Evolutionary conservation across 2,329 filamentous ascomycete species (phyloP).

Genomic region (Pseudogymnoascus sp.): DNA sequence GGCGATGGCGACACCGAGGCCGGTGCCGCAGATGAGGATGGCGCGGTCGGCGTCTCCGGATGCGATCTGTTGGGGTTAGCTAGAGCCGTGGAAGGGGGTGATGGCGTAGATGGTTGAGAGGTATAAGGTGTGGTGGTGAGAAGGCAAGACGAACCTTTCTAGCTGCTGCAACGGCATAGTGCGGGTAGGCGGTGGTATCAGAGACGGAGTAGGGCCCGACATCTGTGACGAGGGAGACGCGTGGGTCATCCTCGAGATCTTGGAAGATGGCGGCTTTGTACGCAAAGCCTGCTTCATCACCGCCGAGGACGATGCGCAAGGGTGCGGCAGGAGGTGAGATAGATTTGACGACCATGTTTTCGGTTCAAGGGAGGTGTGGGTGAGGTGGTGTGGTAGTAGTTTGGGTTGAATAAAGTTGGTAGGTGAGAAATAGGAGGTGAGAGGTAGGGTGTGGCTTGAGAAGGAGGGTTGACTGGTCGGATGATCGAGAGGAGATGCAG

Average conservation of each 20-base stretch:
- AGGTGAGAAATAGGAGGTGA: not conserved
- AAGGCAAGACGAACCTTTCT: slow-evolving; percentile 9
- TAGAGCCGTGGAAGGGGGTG: not conserved
- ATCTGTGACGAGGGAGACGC: slow-evolving; percentile 61
- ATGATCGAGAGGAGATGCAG: not conserved
- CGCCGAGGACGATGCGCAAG: slow-evolving; percentile 54
- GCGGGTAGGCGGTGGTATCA: slow-evolving; percentile 77
- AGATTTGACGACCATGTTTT: not conserved
- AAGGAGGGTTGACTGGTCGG: not conserved
- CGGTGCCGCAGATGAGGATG: slow-evolving; percentile 76
- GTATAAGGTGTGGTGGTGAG: slow-evolving; percentile 23
- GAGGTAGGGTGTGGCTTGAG: not conserved
- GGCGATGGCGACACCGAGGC: slow-evolving; percentile 77
- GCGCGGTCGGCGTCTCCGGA: slow-evolving; percentile 65
- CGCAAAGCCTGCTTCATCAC: slow-evolving; percentile 51
- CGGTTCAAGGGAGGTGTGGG: not conserved
- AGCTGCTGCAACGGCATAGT: slow-evolving; percentile 66
- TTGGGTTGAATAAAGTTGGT: not conserved
- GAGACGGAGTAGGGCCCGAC: slow-evolving; percentile 56
- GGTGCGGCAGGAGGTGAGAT: slow-evolving; percentile 8
- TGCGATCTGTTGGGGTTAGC: slow-evolving; percentile 41
- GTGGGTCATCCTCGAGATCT: slow-evolving; percentile 58
- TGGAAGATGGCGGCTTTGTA: slow-evolving; percentile 75
- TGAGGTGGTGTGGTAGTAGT: not conserved
- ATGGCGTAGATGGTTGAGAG: slow-evolving; percentile 13